These are phyloP conservation scores for Colletotrichum gloeosporioides DNA, from an alignment of 2,329 filamentous ascomycete genomes.

Conservation along the genomic window DNA sequence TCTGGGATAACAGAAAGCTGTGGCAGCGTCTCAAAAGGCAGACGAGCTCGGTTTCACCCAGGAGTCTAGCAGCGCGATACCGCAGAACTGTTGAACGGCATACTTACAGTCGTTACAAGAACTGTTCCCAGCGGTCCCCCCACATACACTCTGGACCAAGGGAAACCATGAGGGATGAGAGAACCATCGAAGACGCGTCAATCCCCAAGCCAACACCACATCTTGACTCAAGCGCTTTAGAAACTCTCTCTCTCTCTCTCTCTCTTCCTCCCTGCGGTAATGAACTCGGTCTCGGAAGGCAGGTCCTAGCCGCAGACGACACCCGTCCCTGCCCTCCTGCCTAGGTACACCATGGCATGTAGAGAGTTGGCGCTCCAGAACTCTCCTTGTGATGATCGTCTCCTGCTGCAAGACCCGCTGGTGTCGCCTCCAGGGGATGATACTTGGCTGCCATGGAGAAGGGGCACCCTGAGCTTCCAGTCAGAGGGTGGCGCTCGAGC, in stretches of 20 bases:
- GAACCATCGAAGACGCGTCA: background rate
- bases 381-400: background rate
- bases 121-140: no score
- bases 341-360: background rate
- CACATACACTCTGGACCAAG: no score
- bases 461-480: background rate
- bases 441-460: background rate
- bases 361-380: background rate
- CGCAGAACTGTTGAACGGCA: background rate
- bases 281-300: background rate
- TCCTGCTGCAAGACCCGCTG: background rate
- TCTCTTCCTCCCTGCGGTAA: background rate
- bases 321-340: background rate
- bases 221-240: background rate
- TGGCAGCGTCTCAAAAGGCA: background rate
- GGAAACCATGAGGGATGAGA: background rate
- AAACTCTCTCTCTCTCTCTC: fast-evolving
- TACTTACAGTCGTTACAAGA: no score
- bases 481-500: background rate
- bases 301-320: background rate
- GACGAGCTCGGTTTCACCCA: fast-evolving
- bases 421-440: background rate
- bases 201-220: background rate
- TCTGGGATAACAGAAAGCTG: fast-evolving
- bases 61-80: background rate